Base-by-base conservation (phyloP, 2,329 filamentous ascomycete genomes). In the Clarireedia monteithiana region DNA sequence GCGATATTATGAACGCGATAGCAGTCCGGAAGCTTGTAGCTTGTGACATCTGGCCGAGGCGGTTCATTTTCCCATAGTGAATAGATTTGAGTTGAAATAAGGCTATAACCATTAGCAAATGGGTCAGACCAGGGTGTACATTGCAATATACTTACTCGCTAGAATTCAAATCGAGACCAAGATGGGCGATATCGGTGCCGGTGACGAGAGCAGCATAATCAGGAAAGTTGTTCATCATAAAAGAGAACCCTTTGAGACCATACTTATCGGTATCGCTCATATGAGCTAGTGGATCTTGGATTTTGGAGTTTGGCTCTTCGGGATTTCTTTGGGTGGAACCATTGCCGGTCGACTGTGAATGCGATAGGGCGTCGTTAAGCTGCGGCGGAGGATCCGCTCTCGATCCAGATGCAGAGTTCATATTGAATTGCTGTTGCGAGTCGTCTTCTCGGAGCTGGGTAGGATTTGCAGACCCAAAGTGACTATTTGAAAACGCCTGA, bases 1-100 rank as follows among this genome's bases (percentile, higher is more conserved):
- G 84, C 81, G 26, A 85, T 81, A 59, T 86, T 86, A 59, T 77
- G 82, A 36, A 86, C 83, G 53, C 77, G 79, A 65, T 86, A 86
- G 69, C 83, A 86, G 47, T 86, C 83, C 0, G 83, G 83, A 30
- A 86, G 70, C 12, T 75, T 75, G 59, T 79, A 82, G 55, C 78
- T 79, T 23, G 78, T 77, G 34, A 84, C 73, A 3, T 78, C 74
- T 39, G 82, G 81, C 60, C 80, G 74, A 12, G 83, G 79, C 27
- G 81, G 76, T n/a, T 72, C 66, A 53, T 83, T 80, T 62, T 84
- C 81, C 65, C 81, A 83, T 23, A 84, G 69, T 0, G 82, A 84
- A 67, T 81, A 85, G 26, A 79, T 74, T 63, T 85, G 81, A 5
- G 75, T 78, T 3, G 81, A 82, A 40, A 86, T 74, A 27, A 61